Evolutionary conservation across 768 basidiomycete genomes (phyloP).

Genomic region (Suillus fuscotomentosus): DNA sequence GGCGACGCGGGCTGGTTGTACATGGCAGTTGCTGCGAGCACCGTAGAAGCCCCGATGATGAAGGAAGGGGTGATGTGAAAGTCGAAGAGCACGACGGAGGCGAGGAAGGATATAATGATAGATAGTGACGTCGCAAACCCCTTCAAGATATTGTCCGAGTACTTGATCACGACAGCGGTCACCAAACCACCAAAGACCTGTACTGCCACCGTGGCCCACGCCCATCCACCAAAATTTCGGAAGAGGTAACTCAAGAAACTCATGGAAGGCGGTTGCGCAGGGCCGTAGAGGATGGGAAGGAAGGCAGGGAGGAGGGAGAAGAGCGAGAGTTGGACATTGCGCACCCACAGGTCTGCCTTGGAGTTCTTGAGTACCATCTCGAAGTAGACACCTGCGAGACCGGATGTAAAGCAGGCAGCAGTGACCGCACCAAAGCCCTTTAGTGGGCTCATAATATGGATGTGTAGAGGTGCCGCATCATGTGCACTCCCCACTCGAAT

Average conservation of each 20-base stretch:
- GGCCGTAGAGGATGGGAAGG: conserved; percentile 68
- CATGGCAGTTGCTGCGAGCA: conserved; percentile 88
- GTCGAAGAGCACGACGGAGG: conserved; percentile 87
- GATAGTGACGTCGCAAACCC: conserved; percentile 97
- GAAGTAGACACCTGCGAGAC: conserved; percentile 90
- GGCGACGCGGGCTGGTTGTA: conserved; percentile 75
- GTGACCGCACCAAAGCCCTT: conserved; percentile 83
- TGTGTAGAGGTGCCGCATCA: conserved; percentile 54
- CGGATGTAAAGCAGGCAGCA: conserved; percentile 86
- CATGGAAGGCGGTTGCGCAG: conserved; percentile 38
- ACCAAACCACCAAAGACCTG: conserved; percentile 93
- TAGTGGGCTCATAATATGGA: conserved; percentile 78
- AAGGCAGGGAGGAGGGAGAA: conserved; percentile 91
- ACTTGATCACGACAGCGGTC: conserved; percentile 96
- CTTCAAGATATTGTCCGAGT: conserved; percentile 92
- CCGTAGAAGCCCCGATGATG: conserved; percentile 80
- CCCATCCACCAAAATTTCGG: conserved; percentile 89
- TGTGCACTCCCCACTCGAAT: conserved; percentile 65
- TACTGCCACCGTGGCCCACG: conserved; percentile 87
- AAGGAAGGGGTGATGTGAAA: conserved; percentile 88
- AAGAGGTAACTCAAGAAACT: conserved; percentile 63
- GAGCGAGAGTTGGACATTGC: conserved; percentile 85
- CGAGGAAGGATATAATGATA: conserved; percentile 94
- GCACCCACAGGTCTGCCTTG: conserved; percentile 83
- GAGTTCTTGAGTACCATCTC: conserved; percentile 90